Percentiles rank a stretch among this genome's conserved stretches.
Conservation (phyloP, 345 rosid species). For the Aethionema arabicum region DNA sequence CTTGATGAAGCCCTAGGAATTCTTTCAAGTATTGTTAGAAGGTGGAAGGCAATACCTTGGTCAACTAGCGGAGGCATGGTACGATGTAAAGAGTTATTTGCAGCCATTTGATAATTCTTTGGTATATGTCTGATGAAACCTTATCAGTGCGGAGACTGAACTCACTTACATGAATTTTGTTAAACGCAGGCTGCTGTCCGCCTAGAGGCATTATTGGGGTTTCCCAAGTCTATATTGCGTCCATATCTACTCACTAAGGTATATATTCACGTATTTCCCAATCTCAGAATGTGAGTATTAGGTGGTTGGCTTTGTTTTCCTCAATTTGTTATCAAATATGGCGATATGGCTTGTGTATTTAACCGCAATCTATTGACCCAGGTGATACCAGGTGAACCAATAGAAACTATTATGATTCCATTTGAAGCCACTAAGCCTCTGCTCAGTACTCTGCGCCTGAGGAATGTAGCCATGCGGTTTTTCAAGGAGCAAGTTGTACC, state of each 20-base stretch:
- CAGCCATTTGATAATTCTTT: slow-evolving; percentile 3
- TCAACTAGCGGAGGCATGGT: slow-evolving; percentile 81
- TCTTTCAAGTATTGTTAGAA: slow-evolving; percentile 47
- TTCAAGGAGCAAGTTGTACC: slow-evolving; percentile 61
- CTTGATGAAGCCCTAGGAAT: slow-evolving; percentile 49
- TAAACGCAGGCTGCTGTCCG: slow-evolving; percentile 56
- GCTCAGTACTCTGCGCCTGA: slow-evolving; percentile 45
- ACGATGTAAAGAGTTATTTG: slow-evolving; percentile 31
- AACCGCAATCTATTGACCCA: slow-evolving; percentile 29
- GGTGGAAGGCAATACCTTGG: slow-evolving; percentile 75
- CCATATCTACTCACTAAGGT: slow-evolving; percentile 65
- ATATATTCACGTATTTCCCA: slow-evolving; percentile 5
- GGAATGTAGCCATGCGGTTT: slow-evolving; percentile 62
- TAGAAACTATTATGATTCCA: slow-evolving; percentile 60
- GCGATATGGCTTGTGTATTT: slow-evolving; percentile 10
- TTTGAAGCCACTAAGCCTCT: slow-evolving; percentile 61
- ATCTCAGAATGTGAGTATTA: slow-evolving; percentile 6
- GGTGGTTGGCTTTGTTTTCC: slow-evolving; percentile 9
- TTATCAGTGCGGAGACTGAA: background rate
- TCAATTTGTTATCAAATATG: background rate
- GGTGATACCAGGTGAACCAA: slow-evolving; percentile 55
- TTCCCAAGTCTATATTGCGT: slow-evolving; percentile 51
- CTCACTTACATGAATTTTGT: background rate
- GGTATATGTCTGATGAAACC: slow-evolving; percentile 15
- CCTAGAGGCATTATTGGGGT: slow-evolving; percentile 61